Percentiles rank a stretch among this genome's conserved stretches.
Conservation (phyloP, 208 protist genomes). For the Trichomonas gallinae region DNA sequence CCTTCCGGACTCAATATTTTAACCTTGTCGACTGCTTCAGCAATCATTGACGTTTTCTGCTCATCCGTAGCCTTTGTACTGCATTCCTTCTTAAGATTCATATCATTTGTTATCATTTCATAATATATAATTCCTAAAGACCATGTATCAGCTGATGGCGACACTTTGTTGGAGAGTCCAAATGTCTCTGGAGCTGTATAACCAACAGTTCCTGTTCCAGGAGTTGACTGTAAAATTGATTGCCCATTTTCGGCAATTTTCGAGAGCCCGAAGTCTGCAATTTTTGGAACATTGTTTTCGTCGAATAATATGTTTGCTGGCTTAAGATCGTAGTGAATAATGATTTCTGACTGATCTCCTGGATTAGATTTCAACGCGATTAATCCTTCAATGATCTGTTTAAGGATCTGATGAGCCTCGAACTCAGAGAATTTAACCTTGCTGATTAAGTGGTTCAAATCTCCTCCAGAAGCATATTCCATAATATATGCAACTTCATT, state of each 20-base stretch:
- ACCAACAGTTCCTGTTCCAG: neutral
- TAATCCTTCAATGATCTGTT: neutral
- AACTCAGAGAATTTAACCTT: neutral
- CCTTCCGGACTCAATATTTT: neutral
- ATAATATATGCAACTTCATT: neutral
- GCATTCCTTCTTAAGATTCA: neutral
- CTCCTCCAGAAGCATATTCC: neutral
- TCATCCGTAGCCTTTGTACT: neutral
- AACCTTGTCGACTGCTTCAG: neutral
- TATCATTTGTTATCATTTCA: constrained; percentile 45
- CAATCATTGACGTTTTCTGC: neutral
- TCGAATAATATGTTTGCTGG: neutral
- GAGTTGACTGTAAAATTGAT: neutral
- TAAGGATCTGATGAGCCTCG: neutral
- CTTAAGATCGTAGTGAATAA: neutral
- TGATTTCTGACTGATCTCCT: neutral
- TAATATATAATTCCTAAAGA: constrained; percentile 91
- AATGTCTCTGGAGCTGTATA: neutral
- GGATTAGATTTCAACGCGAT: neutral
- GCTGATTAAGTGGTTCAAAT: neutral
- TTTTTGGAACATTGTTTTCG: neutral
- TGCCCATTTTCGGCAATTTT: neutral
- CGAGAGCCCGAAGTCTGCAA: neutral
- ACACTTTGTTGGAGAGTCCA: neutral
- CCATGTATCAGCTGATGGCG: constrained; percentile 67